Percentiles rank a stretch among this genome's conserved stretches.
These are phyloP conservation scores for Rhodotorula sp. DNA, from an alignment of 1,284 basidiomycete genomes.

Conservation along the genomic window DNA sequence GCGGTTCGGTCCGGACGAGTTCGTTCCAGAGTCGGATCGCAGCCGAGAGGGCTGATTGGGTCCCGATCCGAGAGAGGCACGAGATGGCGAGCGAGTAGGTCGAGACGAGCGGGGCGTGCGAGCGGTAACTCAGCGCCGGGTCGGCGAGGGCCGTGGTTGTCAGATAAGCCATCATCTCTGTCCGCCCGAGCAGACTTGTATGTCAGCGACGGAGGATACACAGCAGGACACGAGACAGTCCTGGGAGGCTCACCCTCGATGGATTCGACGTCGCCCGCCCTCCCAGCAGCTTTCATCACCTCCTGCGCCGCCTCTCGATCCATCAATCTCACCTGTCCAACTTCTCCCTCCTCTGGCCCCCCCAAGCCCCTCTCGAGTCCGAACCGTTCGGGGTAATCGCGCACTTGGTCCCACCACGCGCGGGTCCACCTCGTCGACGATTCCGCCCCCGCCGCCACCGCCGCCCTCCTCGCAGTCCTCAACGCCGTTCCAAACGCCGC, in stretches of 20 bases:
- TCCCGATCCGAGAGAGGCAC: constrained; percentile 11
- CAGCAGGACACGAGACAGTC: too few species aligned
- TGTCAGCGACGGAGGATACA: too few species aligned
- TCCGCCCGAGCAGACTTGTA: neutral
- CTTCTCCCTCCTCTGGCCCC: neutral
- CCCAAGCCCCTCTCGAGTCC: neutral
- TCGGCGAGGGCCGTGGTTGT: neutral
- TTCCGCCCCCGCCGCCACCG: neutral
- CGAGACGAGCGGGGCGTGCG: constrained; percentile 9
- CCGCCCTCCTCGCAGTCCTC: constrained; percentile 21
- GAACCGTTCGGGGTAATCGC: constrained; percentile 35
- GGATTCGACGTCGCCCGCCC: constrained; percentile 20
- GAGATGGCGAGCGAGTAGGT: constrained; percentile 18
- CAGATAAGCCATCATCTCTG: constrained; percentile 19
- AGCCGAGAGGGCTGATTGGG: neutral
- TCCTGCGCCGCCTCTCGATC: constrained; percentile 36
- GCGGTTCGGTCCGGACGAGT: neutral
- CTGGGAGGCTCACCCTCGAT: constrained; percentile 30
- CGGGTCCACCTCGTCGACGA: constrained; percentile 13
- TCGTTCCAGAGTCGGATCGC: constrained; percentile 2
- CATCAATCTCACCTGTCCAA: constrained; percentile 7
- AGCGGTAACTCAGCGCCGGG: neutral
- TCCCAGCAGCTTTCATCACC: constrained; percentile 32
- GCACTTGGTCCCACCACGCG: constrained; percentile 34
- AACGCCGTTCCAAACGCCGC: constrained; percentile 29